Percentiles rank a stretch among this genome's conserved stretches.
phyloP scores from a whole-genome alignment of 805 yeast genomes.

The Blastobotrys parvus region DNA sequence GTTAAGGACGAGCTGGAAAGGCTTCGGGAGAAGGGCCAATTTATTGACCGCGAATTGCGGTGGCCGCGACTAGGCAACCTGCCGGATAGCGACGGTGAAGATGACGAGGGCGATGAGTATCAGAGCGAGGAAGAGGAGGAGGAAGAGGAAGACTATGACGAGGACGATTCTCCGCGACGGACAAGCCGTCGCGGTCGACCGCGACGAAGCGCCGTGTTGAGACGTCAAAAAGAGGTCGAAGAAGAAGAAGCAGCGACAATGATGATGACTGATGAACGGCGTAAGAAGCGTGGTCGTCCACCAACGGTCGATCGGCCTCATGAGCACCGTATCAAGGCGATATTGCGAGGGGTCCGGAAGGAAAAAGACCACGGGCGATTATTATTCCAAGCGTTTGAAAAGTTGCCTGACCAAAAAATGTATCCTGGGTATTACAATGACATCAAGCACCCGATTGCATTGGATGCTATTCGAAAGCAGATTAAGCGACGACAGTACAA shows the following conservation, averaged over 20 bases:
- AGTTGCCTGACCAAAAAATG: constrained; percentile 60
- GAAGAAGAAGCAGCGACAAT: constrained; percentile 23
- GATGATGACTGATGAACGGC: constrained; percentile 27
- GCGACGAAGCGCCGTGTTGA: constrained; percentile 18
- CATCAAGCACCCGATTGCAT: constrained; percentile 35
- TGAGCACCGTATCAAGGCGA: constrained; percentile 84
- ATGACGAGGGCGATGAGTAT: constrained; percentile 13
- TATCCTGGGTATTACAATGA: constrained; percentile 42
- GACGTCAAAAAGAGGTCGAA: constrained; percentile 18
- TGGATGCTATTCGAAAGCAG: constrained; percentile 54
- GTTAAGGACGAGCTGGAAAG: constrained; percentile 42
- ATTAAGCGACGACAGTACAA: constrained; percentile 79
- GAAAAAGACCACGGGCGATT: constrained; percentile 47
- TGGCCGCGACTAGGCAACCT: constrained; percentile 67
- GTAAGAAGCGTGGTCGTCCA: constrained; percentile 79
- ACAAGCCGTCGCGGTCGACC: constrained; percentile 21
- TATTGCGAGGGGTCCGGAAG: constrained; percentile 72
- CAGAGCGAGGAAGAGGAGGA: constrained; percentile 22
- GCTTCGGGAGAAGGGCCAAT: constrained; percentile 34
- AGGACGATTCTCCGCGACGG: constrained; percentile 20
- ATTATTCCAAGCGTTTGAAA: constrained; percentile 61
- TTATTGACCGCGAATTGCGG: constrained; percentile 30
- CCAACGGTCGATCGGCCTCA: constrained; percentile 87
- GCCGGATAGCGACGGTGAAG: constrained; percentile 30
- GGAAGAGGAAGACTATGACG: constrained; percentile 27